phyloP scores from a whole-genome alignment of 2,329 filamentous ascomycete species.

The Hypoxylon sp. region DNA sequence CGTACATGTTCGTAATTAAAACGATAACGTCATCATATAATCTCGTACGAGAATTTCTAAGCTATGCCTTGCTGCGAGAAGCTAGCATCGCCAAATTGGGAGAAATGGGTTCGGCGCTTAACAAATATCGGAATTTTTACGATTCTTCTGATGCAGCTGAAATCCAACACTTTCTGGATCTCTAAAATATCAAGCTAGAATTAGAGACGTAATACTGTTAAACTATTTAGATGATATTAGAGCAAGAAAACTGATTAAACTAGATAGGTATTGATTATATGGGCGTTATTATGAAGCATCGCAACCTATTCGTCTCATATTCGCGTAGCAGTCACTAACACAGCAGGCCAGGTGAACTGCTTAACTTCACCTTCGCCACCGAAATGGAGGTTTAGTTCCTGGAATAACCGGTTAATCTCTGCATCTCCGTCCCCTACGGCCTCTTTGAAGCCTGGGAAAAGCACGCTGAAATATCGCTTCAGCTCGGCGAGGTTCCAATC shows the following conservation, averaged over 20 bases:
- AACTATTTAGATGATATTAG: too few relatives aligned
- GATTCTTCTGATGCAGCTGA: too few relatives aligned
- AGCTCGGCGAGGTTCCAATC: slow-evolving; percentile 25
- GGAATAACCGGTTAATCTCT: slow-evolving; percentile 18
- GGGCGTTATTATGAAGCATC: not conserved
- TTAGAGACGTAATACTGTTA: too few relatives aligned
- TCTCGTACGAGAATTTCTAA: too few relatives aligned
- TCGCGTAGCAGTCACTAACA: slow-evolving; percentile 20
- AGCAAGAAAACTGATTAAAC: too few relatives aligned
- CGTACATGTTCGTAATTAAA: not conserved
- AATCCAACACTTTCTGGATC: too few relatives aligned
- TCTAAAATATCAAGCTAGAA: too few relatives aligned
- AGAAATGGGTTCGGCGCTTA: too few relatives aligned
- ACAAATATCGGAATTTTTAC: too few relatives aligned
- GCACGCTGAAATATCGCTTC: slow-evolving; percentile 23
- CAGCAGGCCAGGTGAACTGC: slow-evolving; percentile 27
- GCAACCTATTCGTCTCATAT: slow-evolving; percentile 1
- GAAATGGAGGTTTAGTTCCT: slow-evolving; percentile 5
- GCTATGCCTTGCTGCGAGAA: too few relatives aligned
- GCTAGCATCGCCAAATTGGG: too few relatives aligned
- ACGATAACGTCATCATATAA: not conserved
- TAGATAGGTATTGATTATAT: not conserved
- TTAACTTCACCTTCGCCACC: slow-evolving; percentile 10
- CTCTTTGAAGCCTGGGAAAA: slow-evolving; percentile 25
- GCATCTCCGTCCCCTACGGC: slow-evolving; percentile 18